Conservation (phyloP, 2,329 filamentous ascomycete species). For the Aspergillus calidoustus region DNA sequence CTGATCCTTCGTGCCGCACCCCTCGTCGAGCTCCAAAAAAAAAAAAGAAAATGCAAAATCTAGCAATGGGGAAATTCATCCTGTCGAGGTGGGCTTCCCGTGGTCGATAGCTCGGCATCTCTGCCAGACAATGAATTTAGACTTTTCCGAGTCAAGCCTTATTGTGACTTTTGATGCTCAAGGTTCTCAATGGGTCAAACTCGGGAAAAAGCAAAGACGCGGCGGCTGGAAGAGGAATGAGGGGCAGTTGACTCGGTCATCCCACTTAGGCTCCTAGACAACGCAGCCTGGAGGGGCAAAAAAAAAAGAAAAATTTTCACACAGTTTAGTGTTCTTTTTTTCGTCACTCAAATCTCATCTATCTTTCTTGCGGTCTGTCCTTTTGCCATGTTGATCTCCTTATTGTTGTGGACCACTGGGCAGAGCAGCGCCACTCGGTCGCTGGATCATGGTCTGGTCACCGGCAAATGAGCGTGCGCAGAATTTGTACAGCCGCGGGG, state of each 20-base stretch:
- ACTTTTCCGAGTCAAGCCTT: constrained; percentile 11
- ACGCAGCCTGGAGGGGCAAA: constrained; percentile 14
- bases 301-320: constrained; percentile 9
- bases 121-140: not conserved
- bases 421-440: constrained; percentile 25
- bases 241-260: constrained; percentile 16
- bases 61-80: not conserved
- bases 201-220: constrained; percentile 9
- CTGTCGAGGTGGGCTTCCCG: not conserved
- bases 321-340: constrained; percentile 3
- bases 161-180: not conserved
- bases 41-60: not conserved
- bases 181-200: constrained; percentile 2
- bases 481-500: constrained; percentile 27
- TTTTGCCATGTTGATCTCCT: constrained; percentile 20
- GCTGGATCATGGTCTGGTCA: constrained; percentile 22
- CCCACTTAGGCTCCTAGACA: constrained; percentile 15
- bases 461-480: constrained; percentile 22
- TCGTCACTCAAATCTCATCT: constrained; percentile 9
- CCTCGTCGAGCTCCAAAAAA: not conserved
- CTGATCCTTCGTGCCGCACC: not conserved
- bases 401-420: constrained; percentile 21
- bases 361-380: constrained; percentile 6
- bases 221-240: constrained; percentile 18
- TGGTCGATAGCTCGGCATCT: not conserved